These are phyloP conservation scores for Rhizopus delemar DNA, from an alignment of 371 early-diverging fungal genomes.

Conservation along the genomic window DNA sequence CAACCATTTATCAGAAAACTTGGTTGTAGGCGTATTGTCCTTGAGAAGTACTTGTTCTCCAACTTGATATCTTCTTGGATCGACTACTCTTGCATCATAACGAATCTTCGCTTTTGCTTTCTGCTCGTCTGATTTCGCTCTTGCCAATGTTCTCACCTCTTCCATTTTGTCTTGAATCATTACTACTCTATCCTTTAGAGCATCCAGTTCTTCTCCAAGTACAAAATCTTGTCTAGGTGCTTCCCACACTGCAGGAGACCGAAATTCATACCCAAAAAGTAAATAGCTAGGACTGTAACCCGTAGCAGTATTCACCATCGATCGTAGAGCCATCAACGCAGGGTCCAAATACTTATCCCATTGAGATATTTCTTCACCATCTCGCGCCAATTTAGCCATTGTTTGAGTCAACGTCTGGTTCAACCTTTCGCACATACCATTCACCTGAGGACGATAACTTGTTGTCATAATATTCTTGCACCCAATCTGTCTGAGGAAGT, in stretches of 20 bases:
- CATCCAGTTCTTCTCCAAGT: conserved; percentile 17
- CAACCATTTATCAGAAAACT: conserved; percentile 21
- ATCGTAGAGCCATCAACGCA: conserved; percentile 17
- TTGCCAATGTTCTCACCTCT: conserved; percentile 2
- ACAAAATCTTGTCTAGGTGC: conserved; percentile 20
- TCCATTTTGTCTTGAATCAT: neutral
- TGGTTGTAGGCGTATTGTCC: neutral
- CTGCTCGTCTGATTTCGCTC: neutral
- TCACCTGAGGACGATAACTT: conserved; percentile 31
- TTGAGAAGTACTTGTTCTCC: conserved; percentile 23
- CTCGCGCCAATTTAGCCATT: conserved; percentile 15
- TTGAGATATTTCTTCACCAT: neutral
- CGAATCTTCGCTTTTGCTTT: conserved; percentile 8
- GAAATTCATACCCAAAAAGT: conserved; percentile 26
- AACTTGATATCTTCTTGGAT: neutral
- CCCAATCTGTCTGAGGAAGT: conserved; percentile 8
- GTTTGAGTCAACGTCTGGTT: conserved; percentile 20
- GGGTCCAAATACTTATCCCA: conserved; percentile 21
- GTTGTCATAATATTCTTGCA: conserved; percentile 26
- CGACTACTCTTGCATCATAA: conserved; percentile 10
- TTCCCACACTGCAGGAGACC: conserved; percentile 24
- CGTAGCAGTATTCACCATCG: conserved; percentile 21
- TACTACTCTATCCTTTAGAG: conserved; percentile 1
- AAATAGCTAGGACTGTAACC: conserved; percentile 17
- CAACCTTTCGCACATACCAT: conserved; percentile 41